Evolutionary conservation across 192 early-diverging fungal genomes (phyloP).

Genomic region (Haplosporangium gracile): DNA sequence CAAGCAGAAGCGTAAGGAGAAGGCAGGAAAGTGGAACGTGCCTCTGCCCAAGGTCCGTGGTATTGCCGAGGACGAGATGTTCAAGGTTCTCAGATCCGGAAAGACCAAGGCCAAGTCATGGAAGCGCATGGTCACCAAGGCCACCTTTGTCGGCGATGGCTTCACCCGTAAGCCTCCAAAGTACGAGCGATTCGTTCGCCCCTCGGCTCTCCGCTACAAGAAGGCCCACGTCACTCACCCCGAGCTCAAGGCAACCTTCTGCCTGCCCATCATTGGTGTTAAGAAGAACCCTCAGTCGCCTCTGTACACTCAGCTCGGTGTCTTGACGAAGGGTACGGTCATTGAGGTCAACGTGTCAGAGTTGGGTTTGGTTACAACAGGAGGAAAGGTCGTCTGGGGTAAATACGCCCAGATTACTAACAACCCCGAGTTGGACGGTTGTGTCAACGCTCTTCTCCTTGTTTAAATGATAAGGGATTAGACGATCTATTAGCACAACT

Average conservation of each 20-base stretch:
- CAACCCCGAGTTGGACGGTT: constrained; percentile 99
- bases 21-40: constrained; percentile 98
- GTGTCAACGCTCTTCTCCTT: constrained; percentile 93
- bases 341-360: constrained; percentile 96
- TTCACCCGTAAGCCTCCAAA: constrained; percentile 99
- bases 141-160: constrained; percentile 98
- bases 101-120: constrained; percentile 96
- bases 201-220: constrained; percentile 98
- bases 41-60: constrained; percentile 98
- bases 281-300: constrained; percentile 99
- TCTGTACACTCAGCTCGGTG: constrained; percentile 96
- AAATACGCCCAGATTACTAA: constrained; percentile 96
- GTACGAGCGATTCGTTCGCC: constrained; percentile 98
- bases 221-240: constrained; percentile 99
- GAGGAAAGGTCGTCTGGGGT: constrained; percentile 99
- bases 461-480: constrained; percentile 68
- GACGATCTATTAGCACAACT: background rate
- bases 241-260: constrained; percentile 97
- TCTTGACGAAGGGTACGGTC: constrained; percentile 98
- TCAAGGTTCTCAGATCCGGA: constrained; percentile 96
- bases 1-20: constrained; percentile 99
- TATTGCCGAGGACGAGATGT: constrained; percentile 99
- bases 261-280: constrained; percentile 95
- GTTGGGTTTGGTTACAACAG: constrained; percentile 95
- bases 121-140: constrained; percentile 99